These are phyloP conservation scores for Saccharomyces mikatae DNA, from an alignment of 805 yeast species.

Conservation along the genomic window DNA sequence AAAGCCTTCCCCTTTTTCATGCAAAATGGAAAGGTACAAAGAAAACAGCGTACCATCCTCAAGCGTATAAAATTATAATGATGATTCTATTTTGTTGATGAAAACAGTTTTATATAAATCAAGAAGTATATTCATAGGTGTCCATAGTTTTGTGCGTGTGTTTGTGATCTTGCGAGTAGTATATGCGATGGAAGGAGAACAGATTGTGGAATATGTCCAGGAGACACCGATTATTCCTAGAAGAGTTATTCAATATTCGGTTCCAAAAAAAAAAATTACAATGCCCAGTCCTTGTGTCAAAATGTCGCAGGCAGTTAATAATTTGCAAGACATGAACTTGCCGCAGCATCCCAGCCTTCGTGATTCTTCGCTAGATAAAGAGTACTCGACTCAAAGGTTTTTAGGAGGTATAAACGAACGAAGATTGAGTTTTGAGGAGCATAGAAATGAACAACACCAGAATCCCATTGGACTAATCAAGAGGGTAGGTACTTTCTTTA, in stretches of 20 bases:
- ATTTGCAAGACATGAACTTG: not conserved
- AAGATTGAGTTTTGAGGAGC: not conserved
- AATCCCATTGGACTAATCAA: not conserved
- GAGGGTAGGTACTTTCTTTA: not conserved
- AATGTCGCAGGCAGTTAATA: not conserved
- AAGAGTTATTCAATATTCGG: not conserved
- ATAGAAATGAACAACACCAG: not conserved
- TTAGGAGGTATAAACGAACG: constrained; percentile 2
- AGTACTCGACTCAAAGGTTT: not conserved
- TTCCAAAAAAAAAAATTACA: not conserved
- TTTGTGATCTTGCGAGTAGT: not conserved
- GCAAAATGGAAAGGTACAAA: not conserved
- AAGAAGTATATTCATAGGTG: no score
- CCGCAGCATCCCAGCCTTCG: not conserved
- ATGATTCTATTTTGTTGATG: no score
- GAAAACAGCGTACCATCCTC: not conserved
- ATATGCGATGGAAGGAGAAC: not conserved
- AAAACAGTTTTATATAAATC: no score
- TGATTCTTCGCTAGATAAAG: not conserved
- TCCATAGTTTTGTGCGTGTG: not conserved
- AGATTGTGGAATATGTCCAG: not conserved
- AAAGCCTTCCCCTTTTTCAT: not conserved
- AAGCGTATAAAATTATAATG: not conserved
- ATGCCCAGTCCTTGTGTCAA: not conserved
- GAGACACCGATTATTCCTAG: not conserved